Base-by-base conservation (phyloP, 1,139 yeast species). In the Protomyces pachydermus region DNA sequence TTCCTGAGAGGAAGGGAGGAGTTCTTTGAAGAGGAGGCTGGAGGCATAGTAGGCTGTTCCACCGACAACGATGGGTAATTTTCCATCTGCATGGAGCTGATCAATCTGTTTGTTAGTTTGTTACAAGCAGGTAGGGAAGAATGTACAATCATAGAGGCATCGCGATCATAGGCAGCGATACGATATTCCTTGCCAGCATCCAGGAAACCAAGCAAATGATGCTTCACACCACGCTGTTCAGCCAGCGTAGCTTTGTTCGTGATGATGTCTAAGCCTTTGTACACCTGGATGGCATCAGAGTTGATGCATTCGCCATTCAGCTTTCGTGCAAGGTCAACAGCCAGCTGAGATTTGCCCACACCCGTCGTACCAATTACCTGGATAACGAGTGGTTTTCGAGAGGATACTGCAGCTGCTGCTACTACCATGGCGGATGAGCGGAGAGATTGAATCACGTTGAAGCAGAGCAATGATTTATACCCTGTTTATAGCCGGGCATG, bases 281-380 rank as follows among this genome's bases (percentile, higher is more conserved):
- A 93, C 75, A 93, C 88, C 75, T 95, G 98, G 97, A 93, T 91
- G 2, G 98, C 90, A 74, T 93, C 99, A 0, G 96, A 96, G 75
- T 93, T 93, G 70, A 93, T 88, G 70, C 93, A 81, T 74, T 95
- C 98, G 23, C 98, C 98, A 73, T 86, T 82, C 65, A 88, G 80
- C 25, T 82, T 81, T 68, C 82, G 80, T 8, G 98, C 97, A 16
- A 93, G 75, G 67, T 91, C 95, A 5, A 91, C 85, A 64, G 88
- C 82, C 67, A 87, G 81, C 82, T 82, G 61, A 14, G 56, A 54
- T 53, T 55, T 93, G 0, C 98, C 98, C n/a, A 91, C 98, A 0
- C 98, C 98, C 0, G 98, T 93, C 46, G 97, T 91, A 0, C 98
- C 98, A 6, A 89, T 88, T n/a, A 89, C 84, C 35, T 89, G 84